Percentiles rank a stretch among this genome's conserved stretches.
phyloP scores from a whole-genome alignment of 352 stramenopile species.

The Globisporangium uncinulatum region DNA sequence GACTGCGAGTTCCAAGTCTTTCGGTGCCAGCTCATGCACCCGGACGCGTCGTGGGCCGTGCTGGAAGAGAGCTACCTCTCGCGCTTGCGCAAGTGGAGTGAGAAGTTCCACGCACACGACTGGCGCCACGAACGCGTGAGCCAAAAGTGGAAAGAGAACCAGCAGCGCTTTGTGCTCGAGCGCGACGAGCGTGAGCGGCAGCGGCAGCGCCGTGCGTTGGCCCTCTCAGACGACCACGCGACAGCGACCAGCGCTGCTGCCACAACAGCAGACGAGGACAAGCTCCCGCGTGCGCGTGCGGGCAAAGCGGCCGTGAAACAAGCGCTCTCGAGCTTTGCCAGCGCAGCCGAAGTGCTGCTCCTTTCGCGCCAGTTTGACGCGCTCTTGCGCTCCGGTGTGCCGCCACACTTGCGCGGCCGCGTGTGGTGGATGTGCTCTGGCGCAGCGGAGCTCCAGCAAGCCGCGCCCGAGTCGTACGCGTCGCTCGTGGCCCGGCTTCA shows the following conservation, averaged over 20 bases:
- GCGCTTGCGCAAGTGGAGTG: constrained; percentile 41
- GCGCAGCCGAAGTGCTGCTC: constrained; percentile 41
- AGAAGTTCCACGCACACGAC: constrained; percentile 49
- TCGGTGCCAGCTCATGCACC: constrained; percentile 25
- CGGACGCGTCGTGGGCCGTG: constrained; percentile 17
- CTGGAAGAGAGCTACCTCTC: constrained; percentile 24
- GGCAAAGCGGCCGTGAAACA: constrained; percentile 32
- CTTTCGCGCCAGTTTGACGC: constrained; percentile 60
- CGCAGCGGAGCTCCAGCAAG: constrained; percentile 38
- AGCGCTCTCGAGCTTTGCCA: constrained; percentile 41
- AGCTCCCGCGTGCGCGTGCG: constrained; percentile 21
- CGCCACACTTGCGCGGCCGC: constrained; percentile 52
- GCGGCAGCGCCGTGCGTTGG: neutral
- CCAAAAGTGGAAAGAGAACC: constrained; percentile 70
- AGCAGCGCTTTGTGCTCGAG: constrained; percentile 40
- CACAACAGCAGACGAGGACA: constrained; percentile 1
- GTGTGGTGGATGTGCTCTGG: constrained; percentile 84
- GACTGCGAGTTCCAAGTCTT: constrained; percentile 41
- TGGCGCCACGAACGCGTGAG: constrained; percentile 50
- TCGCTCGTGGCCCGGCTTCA: constrained; percentile 47
- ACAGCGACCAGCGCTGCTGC: neutral
- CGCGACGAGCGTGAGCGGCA: neutral
- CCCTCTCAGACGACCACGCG: too few relatives aligned
- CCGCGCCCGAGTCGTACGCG: constrained; percentile 45
- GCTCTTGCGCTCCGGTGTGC: constrained; percentile 57